Percentiles rank a stretch among this genome's conserved stretches.
These are phyloP conservation scores for Alloteropsis angusta DNA, from an alignment of 202 grass and related monocot genomes.

Conservation along the genomic window DNA sequence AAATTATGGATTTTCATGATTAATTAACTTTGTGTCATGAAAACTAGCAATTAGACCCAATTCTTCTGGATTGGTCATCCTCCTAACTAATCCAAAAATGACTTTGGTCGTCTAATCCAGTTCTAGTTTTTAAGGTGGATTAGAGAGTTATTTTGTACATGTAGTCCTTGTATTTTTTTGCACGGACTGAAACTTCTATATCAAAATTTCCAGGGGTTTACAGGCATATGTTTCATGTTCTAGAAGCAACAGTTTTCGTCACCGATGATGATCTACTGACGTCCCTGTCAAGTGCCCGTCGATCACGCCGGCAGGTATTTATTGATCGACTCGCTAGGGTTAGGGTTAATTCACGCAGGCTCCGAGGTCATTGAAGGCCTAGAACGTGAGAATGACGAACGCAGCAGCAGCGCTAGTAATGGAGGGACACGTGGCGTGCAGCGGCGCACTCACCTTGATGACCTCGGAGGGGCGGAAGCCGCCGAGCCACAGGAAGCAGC, in stretches of 20 bases:
- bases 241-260: neutral
- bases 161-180: neutral
- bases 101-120: neutral
- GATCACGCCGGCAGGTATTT: neutral
- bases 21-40: neutral
- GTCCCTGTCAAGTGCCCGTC: neutral
- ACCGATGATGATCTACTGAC: neutral
- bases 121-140: neutral
- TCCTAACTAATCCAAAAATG: no score
- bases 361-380: neutral
- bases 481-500: constrained; percentile 96
- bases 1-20: neutral
- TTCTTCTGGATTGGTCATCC: neutral
- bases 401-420: neutral
- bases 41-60: neutral
- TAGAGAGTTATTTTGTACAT: neutral
- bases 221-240: neutral
- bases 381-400: no score
- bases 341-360: neutral
- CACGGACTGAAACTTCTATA: neutral
- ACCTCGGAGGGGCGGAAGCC: constrained; percentile 85
- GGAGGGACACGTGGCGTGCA: neutral
- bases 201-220: neutral
- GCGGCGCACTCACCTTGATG: constrained; percentile 53
- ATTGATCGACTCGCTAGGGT: neutral